Evolutionary conservation across 2,329 filamentous ascomycete genomes (phyloP), one percentile per base, ranked within the genome.

Genomic region (Hypomyces rosellus): DNA sequence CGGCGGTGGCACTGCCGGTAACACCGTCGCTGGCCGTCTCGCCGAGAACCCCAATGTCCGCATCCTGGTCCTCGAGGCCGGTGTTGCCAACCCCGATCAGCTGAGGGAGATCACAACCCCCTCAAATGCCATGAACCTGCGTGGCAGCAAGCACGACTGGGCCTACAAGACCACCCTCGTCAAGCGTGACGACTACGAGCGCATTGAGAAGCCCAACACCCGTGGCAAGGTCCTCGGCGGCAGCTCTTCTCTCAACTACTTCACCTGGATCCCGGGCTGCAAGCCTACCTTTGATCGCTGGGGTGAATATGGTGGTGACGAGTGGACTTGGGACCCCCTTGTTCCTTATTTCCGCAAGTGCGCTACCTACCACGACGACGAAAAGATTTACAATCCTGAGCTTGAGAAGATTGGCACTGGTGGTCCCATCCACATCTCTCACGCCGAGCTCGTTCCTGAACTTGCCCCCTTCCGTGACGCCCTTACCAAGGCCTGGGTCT

Each of bases 231-330:
- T 71, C 2, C 75, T 84, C 0, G 81, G 81, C 34, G 81, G 81
- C 14, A 79, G 75, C 52, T 76, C 73, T 0, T 77, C 70, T 37
- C 62, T 81, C 45, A 85, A 85, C 65, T 85, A 84, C 62, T 83
- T 78, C 63, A 82, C 80, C 13, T 85, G 81, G 81, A 70, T 82
- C 5, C 78, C 74, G 1, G 81, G 81, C 2, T 77, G 72, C 50
- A 74, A 74, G 48, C 70, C 71, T 3, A 84, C 80, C 0, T 84
- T 80, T 57, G 77, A 91, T 61, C 83, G 84, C 16, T 79, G 85
- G 72, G 82, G 81, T n/a, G 86, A 87, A 65, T 78, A 77, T 34
- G 86, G 86, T 45, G 88, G 87, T 5, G 81, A 87, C 57, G 72
- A 78, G 44, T 85, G 81, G 81, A 81, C 68, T 0, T 84, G 77